These are phyloP conservation scores for Melaleuca quinquenervia DNA, from an alignment of 345 rosid genomes.

Conservation along the genomic window DNA sequence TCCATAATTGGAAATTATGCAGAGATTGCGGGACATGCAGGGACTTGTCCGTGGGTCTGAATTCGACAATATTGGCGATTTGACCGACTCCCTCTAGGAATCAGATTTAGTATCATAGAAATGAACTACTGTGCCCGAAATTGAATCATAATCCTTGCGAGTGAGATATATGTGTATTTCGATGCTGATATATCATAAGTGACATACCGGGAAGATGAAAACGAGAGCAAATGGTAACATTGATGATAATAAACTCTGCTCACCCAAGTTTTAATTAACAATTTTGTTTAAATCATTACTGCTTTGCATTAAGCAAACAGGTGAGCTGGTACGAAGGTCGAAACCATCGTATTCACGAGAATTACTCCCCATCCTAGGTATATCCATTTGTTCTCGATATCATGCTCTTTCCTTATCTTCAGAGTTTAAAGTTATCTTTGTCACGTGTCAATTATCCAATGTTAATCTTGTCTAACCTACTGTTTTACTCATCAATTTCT, in stretches of 20 bases:
- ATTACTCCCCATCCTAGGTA: background rate
- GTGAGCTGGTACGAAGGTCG: background rate
- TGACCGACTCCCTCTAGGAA: background rate
- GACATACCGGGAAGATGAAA: background rate
- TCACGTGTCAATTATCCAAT: background rate
- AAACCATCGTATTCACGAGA: background rate
- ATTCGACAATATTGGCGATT: background rate
- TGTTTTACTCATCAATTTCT: background rate
- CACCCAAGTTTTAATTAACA: background rate
- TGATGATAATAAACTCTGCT: background rate
- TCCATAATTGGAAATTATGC: background rate
- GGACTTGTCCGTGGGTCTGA: background rate
- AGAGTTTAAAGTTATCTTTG: background rate
- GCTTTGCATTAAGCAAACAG: background rate
- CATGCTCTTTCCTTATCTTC: background rate
- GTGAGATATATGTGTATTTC: background rate
- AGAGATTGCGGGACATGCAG: background rate
- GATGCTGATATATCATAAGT: background rate
- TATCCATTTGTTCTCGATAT: background rate
- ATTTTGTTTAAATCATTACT: background rate
- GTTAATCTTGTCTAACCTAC: no score
- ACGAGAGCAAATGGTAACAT: background rate
- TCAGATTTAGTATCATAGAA: background rate
- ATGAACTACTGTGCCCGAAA: background rate
- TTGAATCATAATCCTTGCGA: background rate